Base-by-base conservation (phyloP, 176 grass and related monocot genomes). In the Bolboschoenus planiculmis region DNA sequence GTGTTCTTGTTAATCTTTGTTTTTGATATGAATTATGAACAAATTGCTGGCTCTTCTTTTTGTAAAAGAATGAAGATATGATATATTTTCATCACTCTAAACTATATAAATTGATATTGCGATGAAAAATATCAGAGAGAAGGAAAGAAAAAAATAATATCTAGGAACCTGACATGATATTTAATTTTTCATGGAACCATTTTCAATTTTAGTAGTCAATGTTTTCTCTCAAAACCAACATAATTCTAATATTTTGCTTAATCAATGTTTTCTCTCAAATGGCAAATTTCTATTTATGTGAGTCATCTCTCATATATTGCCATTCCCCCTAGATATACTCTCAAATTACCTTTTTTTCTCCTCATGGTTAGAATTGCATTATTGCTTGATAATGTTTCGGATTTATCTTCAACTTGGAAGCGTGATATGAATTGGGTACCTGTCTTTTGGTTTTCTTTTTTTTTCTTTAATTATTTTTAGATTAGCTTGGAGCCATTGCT, bases 11-110 rank as follows among this genome's bases (percentile, higher is more conserved):
- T 70, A 23, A 59, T 10, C 1, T 46, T 82, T 81, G 57, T 15
- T 81, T 81, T 40, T 44, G 37, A 11, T 47, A 65, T 82, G 23
- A 16, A 65, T 23, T 61, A 46, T 82, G 79, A 65, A 81, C 9
- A 81, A 79, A 60, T 60, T 63, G 20, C 7, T 60, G 54, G 55
- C 21, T 80, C 7, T 29, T 82, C 29, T 82, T 35, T 29, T 56
- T 62, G 14, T 81, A 18, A 81, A 61, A 43, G 15, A 81, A 81
- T 61, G 20, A 21, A 44, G 16, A 60, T 57, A 56, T 55, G 16
- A 60, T 53, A 3, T 53, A n/a, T 33, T 50, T 78, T 54, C 7
- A 26, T 79, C n/a, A n/a, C n/a, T n/a, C n/a, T n/a, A n/a, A n/a
- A n/a, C n/a, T n/a, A n/a, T n/a, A n/a, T n/a, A n/a, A n/a, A 3